These are phyloP conservation scores for Hypoxylon subgilvum DNA, from an alignment of 495 filamentous ascomycete species.

Conservation along the genomic window DNA sequence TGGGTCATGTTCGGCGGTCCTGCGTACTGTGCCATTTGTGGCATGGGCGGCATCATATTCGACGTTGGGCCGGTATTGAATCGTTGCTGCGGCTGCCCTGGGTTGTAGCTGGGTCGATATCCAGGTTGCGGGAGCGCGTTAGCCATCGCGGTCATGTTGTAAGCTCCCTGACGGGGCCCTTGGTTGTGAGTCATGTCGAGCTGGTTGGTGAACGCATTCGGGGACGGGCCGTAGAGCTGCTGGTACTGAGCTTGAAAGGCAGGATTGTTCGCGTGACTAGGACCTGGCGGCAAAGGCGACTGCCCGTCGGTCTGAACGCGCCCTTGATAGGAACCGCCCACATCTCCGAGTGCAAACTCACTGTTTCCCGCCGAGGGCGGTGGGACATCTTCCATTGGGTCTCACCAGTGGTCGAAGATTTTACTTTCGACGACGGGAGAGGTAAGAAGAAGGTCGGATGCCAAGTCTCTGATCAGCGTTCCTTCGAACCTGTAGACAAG, in stretches of 20 bases:
- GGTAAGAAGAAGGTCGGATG: conserved; percentile 21
- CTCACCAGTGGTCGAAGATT: conserved; percentile 25
- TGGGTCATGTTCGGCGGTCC: conserved; percentile 43
- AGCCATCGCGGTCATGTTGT: conserved; percentile 50
- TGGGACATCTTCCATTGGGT: conserved; percentile 51
- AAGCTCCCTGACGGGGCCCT: conserved; percentile 42
- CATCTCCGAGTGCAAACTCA: conserved; percentile 43
- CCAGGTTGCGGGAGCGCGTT: conserved; percentile 46
- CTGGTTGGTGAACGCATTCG: conserved; percentile 46
- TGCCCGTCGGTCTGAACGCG: conserved; percentile 28
- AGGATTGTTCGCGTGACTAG: conserved; percentile 30
- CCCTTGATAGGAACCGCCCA: conserved; percentile 27
- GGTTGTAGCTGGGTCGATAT: conserved; percentile 46
- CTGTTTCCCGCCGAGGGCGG: conserved; percentile 40
- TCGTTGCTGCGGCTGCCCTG: conserved; percentile 46
- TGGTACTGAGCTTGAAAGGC: conserved; percentile 43
- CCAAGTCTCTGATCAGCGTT: conserved; percentile 18
- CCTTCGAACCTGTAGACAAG: conserved; percentile 17
- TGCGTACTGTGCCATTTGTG: conserved; percentile 54
- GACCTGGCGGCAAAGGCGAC: conserved; percentile 26
- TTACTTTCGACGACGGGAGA: conserved; percentile 19
- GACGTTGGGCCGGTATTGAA: conserved; percentile 50
- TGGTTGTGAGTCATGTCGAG: conserved; percentile 48
- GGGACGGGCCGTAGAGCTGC: conserved; percentile 40
- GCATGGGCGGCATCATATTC: conserved; percentile 50